Conservation (phyloP, 192 early-diverging fungal genomes). For the Linnemannia hyalina region DNA sequence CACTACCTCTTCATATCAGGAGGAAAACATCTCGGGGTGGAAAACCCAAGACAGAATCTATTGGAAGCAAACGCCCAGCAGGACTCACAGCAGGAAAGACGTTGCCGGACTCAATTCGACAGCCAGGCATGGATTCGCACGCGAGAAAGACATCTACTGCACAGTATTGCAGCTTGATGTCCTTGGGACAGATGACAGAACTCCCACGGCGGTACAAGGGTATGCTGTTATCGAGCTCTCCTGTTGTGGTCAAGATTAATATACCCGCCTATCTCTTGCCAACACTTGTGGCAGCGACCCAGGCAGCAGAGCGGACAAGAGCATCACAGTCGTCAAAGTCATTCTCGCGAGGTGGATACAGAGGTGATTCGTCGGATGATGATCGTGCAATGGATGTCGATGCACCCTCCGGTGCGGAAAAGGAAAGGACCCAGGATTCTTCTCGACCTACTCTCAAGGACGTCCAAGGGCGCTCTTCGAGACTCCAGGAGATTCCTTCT, state of each 20-base stretch:
- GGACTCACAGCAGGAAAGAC: conserved; percentile 20
- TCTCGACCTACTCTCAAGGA: background rate
- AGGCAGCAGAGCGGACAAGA: background rate
- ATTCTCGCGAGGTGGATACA: conserved; percentile 13
- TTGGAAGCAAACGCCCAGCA: conserved; percentile 32
- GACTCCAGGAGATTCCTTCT: background rate
- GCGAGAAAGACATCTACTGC: conserved; percentile 29
- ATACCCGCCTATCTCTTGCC: conserved; percentile 41
- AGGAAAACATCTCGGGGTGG: conserved; percentile 37
- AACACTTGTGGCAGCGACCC: background rate
- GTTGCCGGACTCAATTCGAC: conserved; percentile 24
- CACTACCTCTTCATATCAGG: conserved; percentile 2
- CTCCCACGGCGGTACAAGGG: conserved; percentile 6
- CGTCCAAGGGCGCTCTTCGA: background rate
- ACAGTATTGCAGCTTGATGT: conserved; percentile 25
- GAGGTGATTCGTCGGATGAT: conserved; percentile 23
- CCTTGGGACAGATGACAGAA: conserved; percentile 24
- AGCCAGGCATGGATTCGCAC: conserved; percentile 6
- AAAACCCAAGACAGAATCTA: conserved; percentile 18
- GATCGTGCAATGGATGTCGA: conserved; percentile 18
- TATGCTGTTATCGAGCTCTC: conserved; percentile 26
- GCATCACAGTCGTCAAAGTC: background rate
- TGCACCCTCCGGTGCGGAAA: conserved; percentile 4
- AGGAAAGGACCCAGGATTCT: conserved; percentile 8
- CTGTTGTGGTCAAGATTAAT: conserved; percentile 42